These are phyloP conservation scores for Aethionema arabicum DNA, from an alignment of 345 rosid species.

Conservation along the genomic window DNA sequence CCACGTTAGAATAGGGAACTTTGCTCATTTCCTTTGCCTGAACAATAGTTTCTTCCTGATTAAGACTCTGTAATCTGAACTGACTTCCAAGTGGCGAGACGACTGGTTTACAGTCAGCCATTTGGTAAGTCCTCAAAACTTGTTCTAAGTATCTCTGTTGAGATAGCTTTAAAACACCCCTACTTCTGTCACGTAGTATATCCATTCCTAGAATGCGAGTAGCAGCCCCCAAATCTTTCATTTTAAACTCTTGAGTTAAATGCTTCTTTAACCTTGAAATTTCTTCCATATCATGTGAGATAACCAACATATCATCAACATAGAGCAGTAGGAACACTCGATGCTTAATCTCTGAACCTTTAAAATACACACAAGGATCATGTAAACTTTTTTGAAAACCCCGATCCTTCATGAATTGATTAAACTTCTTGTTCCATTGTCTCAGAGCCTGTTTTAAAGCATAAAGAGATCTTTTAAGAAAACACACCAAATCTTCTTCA, in stretches of 20 bases:
- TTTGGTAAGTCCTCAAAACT: too few relatives aligned
- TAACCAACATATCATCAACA: too few relatives aligned
- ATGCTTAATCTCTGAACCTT: too few relatives aligned
- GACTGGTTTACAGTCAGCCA: neutral
- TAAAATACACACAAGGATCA: neutral
- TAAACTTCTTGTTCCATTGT: too few relatives aligned
- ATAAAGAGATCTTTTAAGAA: neutral
- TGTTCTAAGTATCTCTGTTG: too few relatives aligned
- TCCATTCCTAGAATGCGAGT: neutral
- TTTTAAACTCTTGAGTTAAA: too few relatives aligned
- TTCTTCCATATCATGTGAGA: too few relatives aligned
- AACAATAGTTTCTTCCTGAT: neutral
- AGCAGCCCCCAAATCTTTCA: neutral
- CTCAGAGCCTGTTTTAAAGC: neutral
- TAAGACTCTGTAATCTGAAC: neutral
- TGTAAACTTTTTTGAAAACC: neutral
- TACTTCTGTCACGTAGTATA: too few relatives aligned
- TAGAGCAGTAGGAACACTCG: too few relatives aligned
- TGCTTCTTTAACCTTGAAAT: too few relatives aligned
- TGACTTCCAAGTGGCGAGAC: neutral
- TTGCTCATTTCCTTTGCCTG: neutral
- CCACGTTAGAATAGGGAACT: neutral
- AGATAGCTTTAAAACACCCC: too few relatives aligned
- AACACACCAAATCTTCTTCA: neutral
- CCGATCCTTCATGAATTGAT: neutral